A percentile compares a stretch with the other conserved stretches of the same genome.
These are phyloP conservation scores for Trichoderma guizhouense DNA, from an alignment of 2,329 filamentous ascomycete genomes.

Conservation along the genomic window DNA sequence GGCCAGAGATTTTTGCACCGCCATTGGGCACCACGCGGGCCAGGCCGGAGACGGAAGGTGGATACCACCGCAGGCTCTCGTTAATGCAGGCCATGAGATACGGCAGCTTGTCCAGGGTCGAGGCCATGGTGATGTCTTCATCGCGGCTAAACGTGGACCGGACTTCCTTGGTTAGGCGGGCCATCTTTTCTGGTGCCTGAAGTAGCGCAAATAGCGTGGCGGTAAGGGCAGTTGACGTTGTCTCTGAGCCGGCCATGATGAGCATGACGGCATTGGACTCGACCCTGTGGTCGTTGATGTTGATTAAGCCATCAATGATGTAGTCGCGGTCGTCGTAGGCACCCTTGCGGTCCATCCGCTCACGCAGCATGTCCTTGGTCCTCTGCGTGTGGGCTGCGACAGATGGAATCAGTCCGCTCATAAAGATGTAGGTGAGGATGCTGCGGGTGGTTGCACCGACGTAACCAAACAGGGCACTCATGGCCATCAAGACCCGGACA, in stretches of 20 bases:
- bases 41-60: conserved; percentile 40
- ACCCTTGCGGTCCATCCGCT: neutral
- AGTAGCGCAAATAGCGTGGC: conserved; percentile 30
- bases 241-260: conserved; percentile 32
- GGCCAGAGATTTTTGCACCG: conserved; percentile 31
- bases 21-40: conserved; percentile 30
- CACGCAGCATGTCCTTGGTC: too few relatives aligned
- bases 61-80: conserved; percentile 47
- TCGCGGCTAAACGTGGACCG: conserved; percentile 14
- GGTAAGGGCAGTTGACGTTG: conserved; percentile 30
- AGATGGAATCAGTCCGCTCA: too few relatives aligned
- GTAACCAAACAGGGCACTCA: too few relatives aligned
- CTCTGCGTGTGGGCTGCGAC: too few relatives aligned
- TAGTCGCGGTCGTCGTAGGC: too few relatives aligned
- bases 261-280: conserved; percentile 19
- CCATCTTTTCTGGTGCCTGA: conserved; percentile 28
- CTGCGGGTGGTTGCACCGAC: too few relatives aligned
- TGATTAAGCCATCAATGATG: too few relatives aligned
- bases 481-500: too few relatives aligned
- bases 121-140: conserved; percentile 20
- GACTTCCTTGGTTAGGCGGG: conserved; percentile 35
- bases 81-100: conserved; percentile 50
- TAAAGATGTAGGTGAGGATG: too few relatives aligned
- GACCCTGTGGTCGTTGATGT: neutral
- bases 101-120: conserved; percentile 19